Evolutionary conservation across 1,284 basidiomycete genomes (phyloP).

Genomic region (Mycena citricolor): DNA sequence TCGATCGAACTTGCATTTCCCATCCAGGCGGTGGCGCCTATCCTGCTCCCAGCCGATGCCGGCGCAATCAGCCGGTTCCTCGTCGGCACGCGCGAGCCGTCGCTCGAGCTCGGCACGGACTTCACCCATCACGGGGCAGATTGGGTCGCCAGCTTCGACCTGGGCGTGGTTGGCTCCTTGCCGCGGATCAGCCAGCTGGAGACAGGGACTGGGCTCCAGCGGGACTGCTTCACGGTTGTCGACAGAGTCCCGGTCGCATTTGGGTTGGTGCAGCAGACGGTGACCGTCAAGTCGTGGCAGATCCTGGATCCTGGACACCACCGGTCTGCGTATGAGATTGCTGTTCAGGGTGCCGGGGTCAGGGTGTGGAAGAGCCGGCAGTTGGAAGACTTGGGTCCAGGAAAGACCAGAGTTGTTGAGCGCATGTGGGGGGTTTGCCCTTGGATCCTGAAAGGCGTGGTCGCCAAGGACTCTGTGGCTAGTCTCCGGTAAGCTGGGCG

Average conservation of each 20-base stretch:
- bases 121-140: conserved; percentile 7
- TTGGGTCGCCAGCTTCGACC: neutral
- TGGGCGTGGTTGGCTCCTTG: neutral
- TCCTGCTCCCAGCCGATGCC: conserved; percentile 3
- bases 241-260: conserved; percentile 1
- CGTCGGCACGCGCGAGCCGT: conserved; percentile 7
- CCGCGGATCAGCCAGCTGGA: neutral
- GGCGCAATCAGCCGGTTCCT: conserved; percentile 3
- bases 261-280: conserved; percentile 2
- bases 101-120: conserved; percentile 5
- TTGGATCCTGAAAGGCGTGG: conserved; percentile 1
- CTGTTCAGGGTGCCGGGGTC: conserved; percentile 2
- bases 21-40: neutral
- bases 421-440: conserved; percentile 1
- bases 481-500: conserved; percentile 1
- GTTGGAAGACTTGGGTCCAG: conserved; percentile 2
- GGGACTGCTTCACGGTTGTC: conserved; percentile 8
- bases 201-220: neutral
- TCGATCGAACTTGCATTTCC: neutral
- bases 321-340: conserved; percentile 3
- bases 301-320: neutral
- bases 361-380: conserved; percentile 5
- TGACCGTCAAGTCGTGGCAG: conserved; percentile 12
- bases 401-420: conserved; percentile 1
- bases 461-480: neutral